These are phyloP conservation scores for Diaporthe sp. DNA, from an alignment of 2,329 filamentous ascomycete genomes.

Conservation along the genomic window DNA sequence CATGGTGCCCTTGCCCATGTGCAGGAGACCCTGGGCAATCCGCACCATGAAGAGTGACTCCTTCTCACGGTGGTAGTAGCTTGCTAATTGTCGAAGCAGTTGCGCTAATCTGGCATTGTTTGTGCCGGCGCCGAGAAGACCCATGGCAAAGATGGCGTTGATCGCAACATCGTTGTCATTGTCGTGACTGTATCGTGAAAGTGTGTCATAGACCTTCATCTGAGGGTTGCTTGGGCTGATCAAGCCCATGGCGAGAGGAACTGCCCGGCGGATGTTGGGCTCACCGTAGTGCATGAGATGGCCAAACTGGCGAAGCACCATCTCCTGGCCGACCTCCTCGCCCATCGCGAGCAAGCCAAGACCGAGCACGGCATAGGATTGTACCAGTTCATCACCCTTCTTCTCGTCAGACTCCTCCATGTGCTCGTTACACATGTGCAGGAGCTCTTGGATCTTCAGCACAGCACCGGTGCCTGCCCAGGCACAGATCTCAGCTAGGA, in stretches of 20 bases:
- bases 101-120: constrained; percentile 98
- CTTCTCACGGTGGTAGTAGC: constrained; percentile 97
- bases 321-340: constrained; percentile 97
- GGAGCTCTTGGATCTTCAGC: constrained; percentile 94
- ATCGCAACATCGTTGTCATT: constrained; percentile 98
- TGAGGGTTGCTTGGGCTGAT: constrained; percentile 98
- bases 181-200: constrained; percentile 98
- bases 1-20: constrained; percentile 99
- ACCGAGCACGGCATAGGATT: constrained; percentile 95
- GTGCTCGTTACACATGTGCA: constrained; percentile 98
- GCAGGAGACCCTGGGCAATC: constrained; percentile 95
- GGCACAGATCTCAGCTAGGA: constrained; percentile 95
- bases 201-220: constrained; percentile 99
- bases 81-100: constrained; percentile 91
- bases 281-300: constrained; percentile 99
- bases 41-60: constrained; percentile 99
- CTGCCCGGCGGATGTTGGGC: constrained; percentile 95
- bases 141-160: constrained; percentile 99
- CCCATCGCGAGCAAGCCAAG: constrained; percentile 97
- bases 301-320: constrained; percentile 97
- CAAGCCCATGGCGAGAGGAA: constrained; percentile 95
- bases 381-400: constrained; percentile 94
- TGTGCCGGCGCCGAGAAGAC: constrained; percentile 93
- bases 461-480: constrained; percentile 98
- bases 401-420: constrained; percentile 95